Evolutionary conservation across 768 basidiomycete species (phyloP).

Genomic region (Pilatotrama ljubarskyi): DNA sequence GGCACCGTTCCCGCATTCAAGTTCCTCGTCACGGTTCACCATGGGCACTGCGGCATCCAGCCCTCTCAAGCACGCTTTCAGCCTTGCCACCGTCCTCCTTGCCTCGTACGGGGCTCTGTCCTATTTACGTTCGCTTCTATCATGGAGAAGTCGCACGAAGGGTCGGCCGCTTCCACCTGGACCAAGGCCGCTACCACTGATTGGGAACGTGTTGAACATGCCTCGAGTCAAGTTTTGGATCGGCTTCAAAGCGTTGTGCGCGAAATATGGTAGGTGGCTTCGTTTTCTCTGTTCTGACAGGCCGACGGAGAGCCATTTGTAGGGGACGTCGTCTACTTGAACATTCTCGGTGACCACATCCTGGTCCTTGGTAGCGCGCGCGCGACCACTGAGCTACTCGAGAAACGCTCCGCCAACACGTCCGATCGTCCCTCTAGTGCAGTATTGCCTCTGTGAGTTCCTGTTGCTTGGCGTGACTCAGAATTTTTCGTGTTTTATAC

Average conservation of each 20-base stretch:
- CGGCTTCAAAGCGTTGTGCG: background rate
- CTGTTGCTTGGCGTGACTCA: too few relatives aligned
- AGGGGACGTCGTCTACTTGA: background rate
- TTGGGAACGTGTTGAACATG: conserved; percentile 22
- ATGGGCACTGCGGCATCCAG: too few relatives aligned
- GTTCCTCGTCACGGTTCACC: too few relatives aligned
- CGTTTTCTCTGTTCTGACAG: background rate
- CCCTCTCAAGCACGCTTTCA: too few relatives aligned
- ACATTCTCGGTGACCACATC: conserved; percentile 1
- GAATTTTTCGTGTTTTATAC: too few relatives aligned
- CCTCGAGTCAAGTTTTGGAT: conserved; percentile 9
- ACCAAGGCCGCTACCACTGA: background rate
- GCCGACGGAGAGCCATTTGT: background rate
- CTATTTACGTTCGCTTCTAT: background rate
- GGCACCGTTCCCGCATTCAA: too few relatives aligned
- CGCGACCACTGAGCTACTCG: conserved; percentile 9
- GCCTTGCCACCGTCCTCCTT: too few relatives aligned
- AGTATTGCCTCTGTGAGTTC: conserved; percentile 18
- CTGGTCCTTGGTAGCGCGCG: conserved; percentile 2
- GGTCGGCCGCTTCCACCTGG: conserved; percentile 7
- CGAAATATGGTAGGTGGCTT: background rate
- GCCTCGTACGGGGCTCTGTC: background rate
- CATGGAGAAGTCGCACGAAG: background rate
- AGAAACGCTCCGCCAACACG: conserved; percentile 21
- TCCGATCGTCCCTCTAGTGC: conserved; percentile 16